Base-by-base conservation (phyloP, 352 stramenopile genomes). In the Phytophthora cajani region DNA sequence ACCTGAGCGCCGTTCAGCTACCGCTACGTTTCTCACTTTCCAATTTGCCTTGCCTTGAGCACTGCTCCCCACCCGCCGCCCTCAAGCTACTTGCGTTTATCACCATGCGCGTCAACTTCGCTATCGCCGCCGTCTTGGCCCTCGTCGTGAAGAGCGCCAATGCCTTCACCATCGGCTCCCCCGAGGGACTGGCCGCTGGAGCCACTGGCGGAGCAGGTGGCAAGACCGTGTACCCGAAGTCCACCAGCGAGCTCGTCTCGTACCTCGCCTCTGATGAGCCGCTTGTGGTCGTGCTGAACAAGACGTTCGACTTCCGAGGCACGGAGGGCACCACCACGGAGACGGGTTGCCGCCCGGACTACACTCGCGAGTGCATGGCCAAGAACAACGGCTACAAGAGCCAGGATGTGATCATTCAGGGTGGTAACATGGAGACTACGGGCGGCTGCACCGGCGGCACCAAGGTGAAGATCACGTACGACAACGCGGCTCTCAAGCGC, bases 311-410 rank as follows among this genome's bases (percentile, higher is more conserved):
- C 62, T 85, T 82, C 65, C 67, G 66, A 5, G 75, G 69, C 23
- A 78, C 77, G 0, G 73, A 84, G 52, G 75, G 75, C 3, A 78
- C 62, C 12, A 77, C 68, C 16, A 82, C 75, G 11, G 75, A 82
- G 53, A 63, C 51, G 1, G 78, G 74, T 1, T 81, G 77, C 30
- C 63, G 68, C 3, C 74, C 77, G 4, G 49, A 80, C 27, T 81
- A 75, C 65, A 75, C 60, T 0, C 69, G 71, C 17, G 50, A 73
- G 32, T 88, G 80, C 23, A 78, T 86, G 33, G 72, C 58, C 54
- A 77, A 78, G 62, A 80, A 80, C 42, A 78, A 85, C 57, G 73
- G 70, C 53, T 79, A 61, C 64, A 74, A 80, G 69, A 77, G 69
- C 60, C 77, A 84, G 21, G 68, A 84, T 23, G 77, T 84, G 27